These are phyloP conservation scores for Trichosporon asahii DNA, from an alignment of 1,284 basidiomycete species.

Conservation along the genomic window DNA sequence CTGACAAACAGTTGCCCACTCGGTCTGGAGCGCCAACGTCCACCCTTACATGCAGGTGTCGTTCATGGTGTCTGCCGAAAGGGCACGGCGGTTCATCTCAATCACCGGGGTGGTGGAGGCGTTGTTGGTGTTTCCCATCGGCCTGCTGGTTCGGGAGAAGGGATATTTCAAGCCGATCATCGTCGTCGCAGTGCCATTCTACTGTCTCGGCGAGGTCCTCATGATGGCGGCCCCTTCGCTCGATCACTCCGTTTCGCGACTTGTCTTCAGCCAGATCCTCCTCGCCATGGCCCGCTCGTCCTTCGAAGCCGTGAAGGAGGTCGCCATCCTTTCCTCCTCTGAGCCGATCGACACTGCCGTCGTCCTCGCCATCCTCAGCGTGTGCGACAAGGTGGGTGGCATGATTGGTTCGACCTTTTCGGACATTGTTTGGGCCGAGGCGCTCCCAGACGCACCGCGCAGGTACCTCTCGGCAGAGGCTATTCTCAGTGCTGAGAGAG, in stretches of 20 bases:
- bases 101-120: slow-evolving; percentile 50
- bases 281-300: slow-evolving; percentile 51
- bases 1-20: slow-evolving; percentile 35
- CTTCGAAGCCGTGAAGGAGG: slow-evolving; percentile 50
- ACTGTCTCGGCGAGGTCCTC: slow-evolving; percentile 50
- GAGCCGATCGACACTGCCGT: slow-evolving; percentile 52
- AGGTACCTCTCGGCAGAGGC: slow-evolving; percentile 40
- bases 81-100: slow-evolving; percentile 48
- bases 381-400: slow-evolving; percentile 47
- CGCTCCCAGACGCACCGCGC: slow-evolving; percentile 40
- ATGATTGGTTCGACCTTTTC: slow-evolving; percentile 48
- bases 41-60: slow-evolving; percentile 48
- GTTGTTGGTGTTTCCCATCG: slow-evolving; percentile 44
- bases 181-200: slow-evolving; percentile 40
- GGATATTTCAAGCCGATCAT: slow-evolving; percentile 49
- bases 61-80: slow-evolving; percentile 44
- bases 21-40: slow-evolving; percentile 43
- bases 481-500: slow-evolving; percentile 33
- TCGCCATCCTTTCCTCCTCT: slow-evolving; percentile 48
- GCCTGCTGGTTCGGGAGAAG: slow-evolving; percentile 44
- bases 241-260: slow-evolving; percentile 28
- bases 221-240: slow-evolving; percentile 51
- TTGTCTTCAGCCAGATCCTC: slow-evolving; percentile 49
- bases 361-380: slow-evolving; percentile 47
- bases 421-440: slow-evolving; percentile 53